These are phyloP conservation scores for Globisporangium sylvaticum DNA, from an alignment of 352 stramenopile genomes.

Conservation along the genomic window DNA sequence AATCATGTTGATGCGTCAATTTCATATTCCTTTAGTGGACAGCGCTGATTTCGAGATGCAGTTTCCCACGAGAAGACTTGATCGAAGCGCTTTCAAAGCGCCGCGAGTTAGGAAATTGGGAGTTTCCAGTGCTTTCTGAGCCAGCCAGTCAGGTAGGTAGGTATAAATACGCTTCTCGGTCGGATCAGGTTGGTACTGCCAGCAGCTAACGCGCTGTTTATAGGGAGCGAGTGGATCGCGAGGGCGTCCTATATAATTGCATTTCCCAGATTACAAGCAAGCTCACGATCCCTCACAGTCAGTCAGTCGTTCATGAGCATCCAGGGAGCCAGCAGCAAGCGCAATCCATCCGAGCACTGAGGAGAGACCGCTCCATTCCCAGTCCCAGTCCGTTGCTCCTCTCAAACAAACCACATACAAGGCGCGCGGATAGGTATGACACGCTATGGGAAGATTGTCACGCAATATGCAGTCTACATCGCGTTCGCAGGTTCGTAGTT, in stretches of 20 bases:
- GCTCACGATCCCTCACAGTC: background rate
- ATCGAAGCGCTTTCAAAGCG: constrained; percentile 33
- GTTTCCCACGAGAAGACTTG: constrained; percentile 26
- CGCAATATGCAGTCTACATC: background rate
- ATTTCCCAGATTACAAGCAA: background rate
- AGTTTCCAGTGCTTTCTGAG: constrained; percentile 43
- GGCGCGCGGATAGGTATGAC: background rate
- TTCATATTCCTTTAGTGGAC: too few relatives aligned
- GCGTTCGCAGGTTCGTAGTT: background rate
- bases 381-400: background rate
- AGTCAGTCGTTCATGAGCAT: constrained; percentile 2
- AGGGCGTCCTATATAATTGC: background rate
- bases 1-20: too few relatives aligned
- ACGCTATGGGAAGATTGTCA: background rate
- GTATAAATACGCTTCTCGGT: constrained; percentile 2
- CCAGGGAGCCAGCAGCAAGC: background rate
- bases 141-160: too few relatives aligned
- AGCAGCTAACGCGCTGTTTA: background rate
- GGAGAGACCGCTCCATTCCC: background rate
- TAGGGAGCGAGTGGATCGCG: background rate
- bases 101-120: constrained; percentile 55
- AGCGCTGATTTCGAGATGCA: constrained; percentile 44
- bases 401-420: background rate
- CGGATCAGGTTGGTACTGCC: background rate
- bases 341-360: constrained; percentile 1